Evolutionary conservation across 805 yeast genomes (phyloP), one percentile per base, ranked within the genome.

Genomic region (Candida pseudoglaebosa): DNA sequence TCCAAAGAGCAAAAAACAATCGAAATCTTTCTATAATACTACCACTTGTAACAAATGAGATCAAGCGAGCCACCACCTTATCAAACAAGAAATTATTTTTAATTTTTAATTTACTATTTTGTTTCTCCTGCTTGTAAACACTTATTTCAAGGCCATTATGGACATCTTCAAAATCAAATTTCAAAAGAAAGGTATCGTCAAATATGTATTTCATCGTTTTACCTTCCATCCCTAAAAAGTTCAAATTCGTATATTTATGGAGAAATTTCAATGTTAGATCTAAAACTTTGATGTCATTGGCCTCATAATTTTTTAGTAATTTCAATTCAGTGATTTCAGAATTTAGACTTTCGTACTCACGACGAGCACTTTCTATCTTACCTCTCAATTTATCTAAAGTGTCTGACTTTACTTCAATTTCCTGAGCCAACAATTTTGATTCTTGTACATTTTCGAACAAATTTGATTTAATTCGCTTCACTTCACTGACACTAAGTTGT

Each of bases 191-290:
- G 4, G 43, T 31, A 4, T 33, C 39, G 22, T 51, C 51, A 36
- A 38, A 52, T 14, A 28, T 36, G 24, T 52, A 52, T 6, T 20
- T 8, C 16, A 52, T 26, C 8, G 15, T 38, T 7, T 22, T 33
- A 2, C 37, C 50, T 3, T 44, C 37, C n/a, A 42, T 39, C 2
- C 42, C 30, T 4, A 47, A 19, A 29, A 46, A 59, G 19, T 45
- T 45, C 24, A 64, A 43, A 1, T 56, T 54, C 1, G 67, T 43
- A 10, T 57, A 36, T 4, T 46, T 44, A 41, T 62, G 65, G 9
- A 63, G 40, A 9, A 64, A 30, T 17, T 47, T 46, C 34, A 55
- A 56, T 28, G 48, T 53, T 12, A 47, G 40, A 17, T 49, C 44
- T 18, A 62, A 37, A 10, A 48, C 19, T 16, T 44, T 44, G 24